phyloP scores from a whole-genome alignment of 2,329 filamentous ascomycete genomes.

The Septoria petroselini region DNA sequence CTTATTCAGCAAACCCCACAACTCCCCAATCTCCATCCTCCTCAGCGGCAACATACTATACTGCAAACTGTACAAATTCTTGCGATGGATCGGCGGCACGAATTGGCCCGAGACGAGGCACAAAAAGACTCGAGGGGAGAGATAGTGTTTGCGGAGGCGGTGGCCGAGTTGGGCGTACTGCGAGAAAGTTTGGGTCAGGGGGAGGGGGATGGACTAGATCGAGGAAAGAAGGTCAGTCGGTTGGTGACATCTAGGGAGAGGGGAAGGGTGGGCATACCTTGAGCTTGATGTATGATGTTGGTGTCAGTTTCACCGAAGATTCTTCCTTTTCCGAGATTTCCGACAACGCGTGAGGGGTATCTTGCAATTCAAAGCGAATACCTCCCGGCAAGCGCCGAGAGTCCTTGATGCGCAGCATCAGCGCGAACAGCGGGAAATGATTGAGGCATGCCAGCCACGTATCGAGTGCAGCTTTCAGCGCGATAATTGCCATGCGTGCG shows the following conservation, averaged over 20 bases:
- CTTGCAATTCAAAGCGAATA: constrained; percentile 84
- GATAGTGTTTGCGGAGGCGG: constrained; percentile 90
- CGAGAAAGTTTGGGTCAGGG: constrained; percentile 90
- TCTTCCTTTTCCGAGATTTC: constrained; percentile 9
- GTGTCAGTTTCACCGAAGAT: constrained; percentile 43
- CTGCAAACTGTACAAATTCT: constrained; percentile 91
- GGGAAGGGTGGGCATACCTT: constrained; percentile 56
- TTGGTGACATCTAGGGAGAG: not conserved
- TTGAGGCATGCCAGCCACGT: constrained; percentile 91
- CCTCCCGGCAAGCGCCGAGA: constrained; percentile 82
- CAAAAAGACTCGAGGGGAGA: constrained; percentile 81
- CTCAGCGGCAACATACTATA: constrained; percentile 94
- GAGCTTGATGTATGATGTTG: constrained; percentile 79
- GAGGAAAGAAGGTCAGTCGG: constrained; percentile 18
- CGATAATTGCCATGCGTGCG: constrained; percentile 91
- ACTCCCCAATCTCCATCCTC: constrained; percentile 74
- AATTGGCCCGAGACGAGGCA: constrained; percentile 88
- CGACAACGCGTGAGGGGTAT: constrained; percentile 53
- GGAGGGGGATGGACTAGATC: constrained; percentile 75
- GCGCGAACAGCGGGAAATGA: constrained; percentile 93
- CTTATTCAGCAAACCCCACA: constrained; percentile 59
- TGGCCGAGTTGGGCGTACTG: constrained; percentile 95
- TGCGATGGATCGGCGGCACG: constrained; percentile 82
- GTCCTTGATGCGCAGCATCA: constrained; percentile 95
- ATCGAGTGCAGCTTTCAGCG: constrained; percentile 84